Base-by-base conservation (phyloP, 768 basidiomycete genomes). In the Mycena indigotica region DNA sequence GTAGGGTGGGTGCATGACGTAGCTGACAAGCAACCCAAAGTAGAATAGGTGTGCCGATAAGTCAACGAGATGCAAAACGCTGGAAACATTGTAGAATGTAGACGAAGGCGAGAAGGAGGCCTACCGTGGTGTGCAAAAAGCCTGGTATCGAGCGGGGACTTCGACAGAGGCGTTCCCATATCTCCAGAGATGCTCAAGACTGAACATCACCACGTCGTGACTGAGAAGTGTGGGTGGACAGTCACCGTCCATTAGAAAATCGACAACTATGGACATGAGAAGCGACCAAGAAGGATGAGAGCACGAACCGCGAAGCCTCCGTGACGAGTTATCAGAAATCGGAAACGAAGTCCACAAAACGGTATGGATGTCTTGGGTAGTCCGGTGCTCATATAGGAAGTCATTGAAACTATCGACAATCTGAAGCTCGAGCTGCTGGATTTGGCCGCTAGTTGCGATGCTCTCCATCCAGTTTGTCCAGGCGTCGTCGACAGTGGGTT, bases 331-430 rank as follows among this genome's bases (percentile, higher is more conserved):
- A 15, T 73, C 67, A 45, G 73, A 68, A 25, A 73, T 54, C 3
- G 72, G 72, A 56, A 83, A 83, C 10, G 66, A 55, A 4, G 72
- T 70, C 84, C 84, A 86, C 25, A 86, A 66, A 15, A 79, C 71
- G 4, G 73, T 72, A 50, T 82, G 74, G 17, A 86, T 70, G 52
- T 84, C 79, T 23, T 63, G 65, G 8, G 72, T 59, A 23, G 68
- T 72, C 17, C 77, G 75, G 51, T 75, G 73, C 19, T 72, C 74
- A 16, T 67, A 60, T 10, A 85, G 68, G 63, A 81, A 85, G 16
- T 66, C 55, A 4, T 65, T 61, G 82, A 82, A 84, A 2, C 77
- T 53, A 6, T 64, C 62, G 3, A 63, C 39, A 19, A 79, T 64
- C 29, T 69, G 69, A 8, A 64, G 62, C 40, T 81, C 77, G 3